Evolutionary conservation across 768 basidiomycete species (phyloP).

Genomic region (Cubamyces sp.): DNA sequence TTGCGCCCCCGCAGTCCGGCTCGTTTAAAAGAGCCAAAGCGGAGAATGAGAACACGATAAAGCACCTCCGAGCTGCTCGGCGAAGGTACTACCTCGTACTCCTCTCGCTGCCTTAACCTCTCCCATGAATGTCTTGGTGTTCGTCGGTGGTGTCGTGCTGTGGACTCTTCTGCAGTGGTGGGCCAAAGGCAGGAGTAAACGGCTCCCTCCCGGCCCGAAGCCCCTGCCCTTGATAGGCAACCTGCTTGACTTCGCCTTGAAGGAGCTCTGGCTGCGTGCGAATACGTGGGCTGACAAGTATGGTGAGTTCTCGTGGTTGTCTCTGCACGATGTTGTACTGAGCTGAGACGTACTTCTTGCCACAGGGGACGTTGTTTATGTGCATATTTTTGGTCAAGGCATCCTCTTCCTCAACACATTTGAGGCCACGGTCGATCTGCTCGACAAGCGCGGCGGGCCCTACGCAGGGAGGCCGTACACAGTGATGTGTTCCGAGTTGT

Average conservation of each 20-base stretch:
- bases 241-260: slow-evolving; percentile 57
- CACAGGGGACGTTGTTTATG: slow-evolving; percentile 63
- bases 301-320: slow-evolving; percentile 45
- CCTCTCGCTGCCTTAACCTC: too few species aligned
- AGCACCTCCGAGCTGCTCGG: too few species aligned
- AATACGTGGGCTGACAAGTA: slow-evolving; percentile 64
- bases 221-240: slow-evolving; percentile 70
- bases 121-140: too few species aligned
- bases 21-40: too few species aligned
- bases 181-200: not conserved
- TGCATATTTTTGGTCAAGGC: slow-evolving; percentile 66
- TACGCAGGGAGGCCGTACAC: slow-evolving; percentile 75
- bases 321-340: too few species aligned
- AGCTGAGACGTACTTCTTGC: not conserved
- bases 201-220: slow-evolving; percentile 66
- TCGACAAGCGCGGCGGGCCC: slow-evolving; percentile 70
- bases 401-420: slow-evolving; percentile 69
- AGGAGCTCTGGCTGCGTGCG: slow-evolving; percentile 66
- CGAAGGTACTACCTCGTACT: too few species aligned
- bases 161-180: not conserved
- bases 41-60: too few species aligned
- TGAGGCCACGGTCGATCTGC: slow-evolving; percentile 60
- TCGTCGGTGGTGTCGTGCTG: not conserved
- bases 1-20: too few species aligned
- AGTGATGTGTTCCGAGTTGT: slow-evolving; percentile 74